Base-by-base conservation (phyloP, 345 rosid genomes). In the Corymbia maculata region DNA sequence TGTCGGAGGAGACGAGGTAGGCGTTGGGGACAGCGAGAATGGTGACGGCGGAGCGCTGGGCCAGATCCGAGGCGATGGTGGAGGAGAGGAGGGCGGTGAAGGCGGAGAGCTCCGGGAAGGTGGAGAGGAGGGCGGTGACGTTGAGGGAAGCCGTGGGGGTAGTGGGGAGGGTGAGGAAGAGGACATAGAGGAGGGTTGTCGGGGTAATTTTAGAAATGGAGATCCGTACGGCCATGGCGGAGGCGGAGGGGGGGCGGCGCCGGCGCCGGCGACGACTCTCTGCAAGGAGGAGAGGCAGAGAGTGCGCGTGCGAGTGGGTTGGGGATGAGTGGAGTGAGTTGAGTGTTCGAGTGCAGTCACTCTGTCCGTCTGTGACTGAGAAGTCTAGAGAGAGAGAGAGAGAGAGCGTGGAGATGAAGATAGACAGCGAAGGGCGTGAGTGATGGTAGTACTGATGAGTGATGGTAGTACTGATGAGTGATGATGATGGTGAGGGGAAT, bases 11-110 rank as follows among this genome's bases (percentile, higher is more conserved):
- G 15, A 90, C 82, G 79, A 98, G 93, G 88, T 88, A 94, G 9
- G 94, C 85, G 89, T 98, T 95, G 16, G 99, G 96, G 70, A 98
- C 97, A 85, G 95, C 98, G 85, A 98, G 94, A 89, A 98, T 90
- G 6, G 99, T 97, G 82, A 98, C 86, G n/a, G 97, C 91, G 89
- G 94, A 91, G 51, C 96, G 96, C 87, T 90, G 91, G 51, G 95
- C 86, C 85, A 98, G 93, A 57, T 97, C 96, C 6, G 92, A 79
- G 26, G 94, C 90, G 75, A 97, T 92, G 88, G 93, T 90, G 32
- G 89, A 8, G 87, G 98, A 92, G 86, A 98, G 95, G 68, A 95
- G 93, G 86, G 93, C 32, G 79, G 91, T 53, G 91, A 90, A 90
- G 53, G 80, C 26, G 86, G 91, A 90, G 87, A 90, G 89, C 51